Base-by-base conservation (phyloP, 768 basidiomycete species). In the Cystofilobasidium bisporidii region DNA sequence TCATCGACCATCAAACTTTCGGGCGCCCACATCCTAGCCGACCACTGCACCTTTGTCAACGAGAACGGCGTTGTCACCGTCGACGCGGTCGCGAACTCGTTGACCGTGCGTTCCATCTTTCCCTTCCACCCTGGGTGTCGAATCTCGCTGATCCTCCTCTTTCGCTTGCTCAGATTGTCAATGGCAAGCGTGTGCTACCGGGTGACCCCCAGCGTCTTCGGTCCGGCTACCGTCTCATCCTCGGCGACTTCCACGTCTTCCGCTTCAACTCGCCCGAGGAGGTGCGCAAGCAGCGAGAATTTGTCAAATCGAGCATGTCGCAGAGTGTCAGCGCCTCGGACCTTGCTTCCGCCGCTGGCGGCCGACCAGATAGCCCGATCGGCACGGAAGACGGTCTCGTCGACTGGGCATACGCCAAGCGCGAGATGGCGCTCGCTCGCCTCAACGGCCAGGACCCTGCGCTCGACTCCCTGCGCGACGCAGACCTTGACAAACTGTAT, bases 231-330 rank as follows among this genome's bases (percentile, higher is more conserved):
- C 89, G 96, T 36, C 89, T 99, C 74, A 99, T 99, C 76, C 83
- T 99, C 61, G 94, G 94, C 63, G 93, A 97, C 72, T 86, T 91
- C 71, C 96, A 99, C 79, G 92, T 98, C 65, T 99, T 99, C 78
- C 85, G 96, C 22, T 61, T 32, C 58, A 72, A 89, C 74, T 88
- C 94, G 73, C 91, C 91, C 0, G 90, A 92, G 76, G 90, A 91
- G 77, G 91, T 93, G 70, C 88, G 91, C 71, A 91, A 89, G 74
- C 87, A 85, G 73, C 85, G 91, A 50, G 88, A 93, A 77, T 85
- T 89, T 48, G 87, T 86, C 2, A 86, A 84, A 14, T 81, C 83
- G 26, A 86, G 82, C 75, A 76, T 88, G 74, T 84, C 85, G 64
- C 78, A 84, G 71, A 86, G 83, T 70, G 75, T 85, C 30, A 82